These are phyloP conservation scores for Candida rishiriensis DNA, from an alignment of 805 yeast species.

Conservation along the genomic window DNA sequence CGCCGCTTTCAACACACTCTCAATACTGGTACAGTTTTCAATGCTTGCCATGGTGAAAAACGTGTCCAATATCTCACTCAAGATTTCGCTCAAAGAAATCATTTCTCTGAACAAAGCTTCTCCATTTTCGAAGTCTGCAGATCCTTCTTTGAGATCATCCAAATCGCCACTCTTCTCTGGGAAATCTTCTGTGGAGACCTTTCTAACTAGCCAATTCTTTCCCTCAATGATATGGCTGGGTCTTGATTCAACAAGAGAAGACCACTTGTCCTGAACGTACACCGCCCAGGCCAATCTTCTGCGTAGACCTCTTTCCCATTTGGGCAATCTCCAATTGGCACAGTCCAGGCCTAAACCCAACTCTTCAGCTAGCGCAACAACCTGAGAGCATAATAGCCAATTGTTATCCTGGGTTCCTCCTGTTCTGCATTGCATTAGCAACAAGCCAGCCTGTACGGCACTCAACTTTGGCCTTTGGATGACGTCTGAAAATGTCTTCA, in stretches of 20 bases:
- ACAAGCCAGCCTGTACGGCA: constrained; percentile 85
- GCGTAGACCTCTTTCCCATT: constrained; percentile 91
- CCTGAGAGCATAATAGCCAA: constrained; percentile 84
- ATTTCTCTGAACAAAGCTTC: constrained; percentile 62
- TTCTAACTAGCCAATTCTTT: constrained; percentile 74
- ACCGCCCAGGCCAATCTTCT: constrained; percentile 95
- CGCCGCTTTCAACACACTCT: constrained; percentile 66
- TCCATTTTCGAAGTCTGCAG: constrained; percentile 69
- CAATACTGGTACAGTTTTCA: constrained; percentile 51
- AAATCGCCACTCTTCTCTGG: constrained; percentile 53
- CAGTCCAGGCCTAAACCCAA: constrained; percentile 90
- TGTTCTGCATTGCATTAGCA: constrained; percentile 63
- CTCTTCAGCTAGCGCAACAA: constrained; percentile 85
- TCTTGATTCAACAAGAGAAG: constrained; percentile 71
- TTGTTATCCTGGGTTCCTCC: constrained; percentile 49
- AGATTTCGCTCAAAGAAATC: constrained; percentile 60
- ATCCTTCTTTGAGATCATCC: constrained; percentile 43
- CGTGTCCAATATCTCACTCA: constrained; percentile 66
- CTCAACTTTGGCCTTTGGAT: constrained; percentile 85
- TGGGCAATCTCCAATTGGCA: constrained; percentile 84
- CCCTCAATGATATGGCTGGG: constrained; percentile 76
- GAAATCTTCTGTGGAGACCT: constrained; percentile 69
- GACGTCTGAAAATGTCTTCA: constrained; percentile 62
- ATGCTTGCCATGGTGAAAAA: constrained; percentile 71
- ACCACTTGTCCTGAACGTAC: constrained; percentile 89